phyloP scores from a whole-genome alignment of 495 filamentous ascomycete genomes.

The Neurospora sp. region DNA sequence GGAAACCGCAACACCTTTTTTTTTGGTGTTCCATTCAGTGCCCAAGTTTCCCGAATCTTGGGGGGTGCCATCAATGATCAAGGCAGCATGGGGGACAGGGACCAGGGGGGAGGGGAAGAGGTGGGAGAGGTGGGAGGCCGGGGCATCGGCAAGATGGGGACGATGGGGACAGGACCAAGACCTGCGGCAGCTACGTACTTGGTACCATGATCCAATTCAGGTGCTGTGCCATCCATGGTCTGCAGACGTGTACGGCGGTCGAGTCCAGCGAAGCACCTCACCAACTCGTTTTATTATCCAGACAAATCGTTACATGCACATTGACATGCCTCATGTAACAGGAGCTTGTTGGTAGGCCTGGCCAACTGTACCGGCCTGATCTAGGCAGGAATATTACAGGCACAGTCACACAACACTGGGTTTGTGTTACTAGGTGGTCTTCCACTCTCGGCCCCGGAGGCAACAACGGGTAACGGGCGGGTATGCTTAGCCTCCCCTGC shows the following conservation, averaged over 20 bases:
- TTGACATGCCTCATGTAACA: not conserved
- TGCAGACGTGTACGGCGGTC: not conserved
- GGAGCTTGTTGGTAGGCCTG: not conserved
- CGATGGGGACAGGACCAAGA: not conserved
- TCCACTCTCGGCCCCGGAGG: constrained; percentile 7
- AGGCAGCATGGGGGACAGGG: not conserved
- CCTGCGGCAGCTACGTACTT: not conserved
- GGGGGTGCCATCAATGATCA: not conserved
- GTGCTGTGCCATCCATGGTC: not conserved
- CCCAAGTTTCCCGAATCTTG: not conserved
- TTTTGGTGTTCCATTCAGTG: not conserved
- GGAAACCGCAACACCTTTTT: not conserved
- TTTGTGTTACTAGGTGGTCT: constrained; percentile 3
- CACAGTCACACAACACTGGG: constrained; percentile 15
- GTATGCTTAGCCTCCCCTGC: constrained; percentile 20
- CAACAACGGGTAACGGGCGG: constrained; percentile 20
- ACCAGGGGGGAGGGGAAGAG: not conserved
- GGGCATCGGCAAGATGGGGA: not conserved
- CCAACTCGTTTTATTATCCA: not conserved
- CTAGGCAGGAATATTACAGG: constrained; percentile 10
- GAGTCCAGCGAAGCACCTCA: not conserved
- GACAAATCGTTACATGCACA: not conserved
- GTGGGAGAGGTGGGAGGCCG: not conserved
- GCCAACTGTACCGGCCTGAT: not conserved
- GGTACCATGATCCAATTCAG: not conserved